Percentiles rank a stretch among this genome's conserved stretches.
phyloP scores from a whole-genome alignment of 2,329 filamentous ascomycete genomes.

The Gaeumannomyces sp. region DNA sequence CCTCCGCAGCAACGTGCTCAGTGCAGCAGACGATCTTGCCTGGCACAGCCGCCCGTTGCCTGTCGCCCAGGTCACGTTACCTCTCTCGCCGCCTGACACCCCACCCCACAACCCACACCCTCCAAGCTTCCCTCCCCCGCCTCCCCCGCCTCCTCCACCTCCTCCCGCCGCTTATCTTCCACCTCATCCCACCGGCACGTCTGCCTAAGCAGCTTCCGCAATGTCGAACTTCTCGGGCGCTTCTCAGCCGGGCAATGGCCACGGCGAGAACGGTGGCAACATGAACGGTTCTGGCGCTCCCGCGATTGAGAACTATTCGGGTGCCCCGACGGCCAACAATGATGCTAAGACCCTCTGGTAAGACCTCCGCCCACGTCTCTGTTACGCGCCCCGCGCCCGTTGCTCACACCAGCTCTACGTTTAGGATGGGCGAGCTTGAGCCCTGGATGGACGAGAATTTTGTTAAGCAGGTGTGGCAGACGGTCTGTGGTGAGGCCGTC shows the following conservation, averaged over 20 bases:
- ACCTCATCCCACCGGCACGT: background rate
- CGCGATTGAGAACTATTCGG: conserved; percentile 14
- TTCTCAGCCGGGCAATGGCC: conserved; percentile 16
- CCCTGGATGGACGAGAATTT: conserved; percentile 99
- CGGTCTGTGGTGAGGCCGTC: conserved; percentile 85
- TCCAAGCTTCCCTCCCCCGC: no score
- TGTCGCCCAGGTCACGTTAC: no score
- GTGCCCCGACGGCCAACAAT: conserved; percentile 29
- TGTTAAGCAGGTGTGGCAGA: conserved; percentile 84
- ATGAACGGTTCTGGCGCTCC: conserved; percentile 23
- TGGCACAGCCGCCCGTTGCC: no score
- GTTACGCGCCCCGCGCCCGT: background rate
- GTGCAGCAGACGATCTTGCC: no score
- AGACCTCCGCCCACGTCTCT: conserved; percentile 14
- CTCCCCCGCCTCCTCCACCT: no score
- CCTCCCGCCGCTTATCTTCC: no score
- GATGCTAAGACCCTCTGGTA: conserved; percentile 55
- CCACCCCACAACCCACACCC: no score
- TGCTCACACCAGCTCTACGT: conserved; percentile 11
- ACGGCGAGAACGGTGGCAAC: conserved; percentile 17
- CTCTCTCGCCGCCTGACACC: no score
- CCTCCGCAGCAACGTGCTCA: no score
- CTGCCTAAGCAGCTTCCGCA: background rate
- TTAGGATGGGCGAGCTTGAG: conserved; percentile 97
- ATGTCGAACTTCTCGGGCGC: conserved; percentile 17